Evolutionary conservation across 768 basidiomycete species (phyloP), one percentile per base, ranked within the genome.

Genomic region (Amanita pallidorosea): DNA sequence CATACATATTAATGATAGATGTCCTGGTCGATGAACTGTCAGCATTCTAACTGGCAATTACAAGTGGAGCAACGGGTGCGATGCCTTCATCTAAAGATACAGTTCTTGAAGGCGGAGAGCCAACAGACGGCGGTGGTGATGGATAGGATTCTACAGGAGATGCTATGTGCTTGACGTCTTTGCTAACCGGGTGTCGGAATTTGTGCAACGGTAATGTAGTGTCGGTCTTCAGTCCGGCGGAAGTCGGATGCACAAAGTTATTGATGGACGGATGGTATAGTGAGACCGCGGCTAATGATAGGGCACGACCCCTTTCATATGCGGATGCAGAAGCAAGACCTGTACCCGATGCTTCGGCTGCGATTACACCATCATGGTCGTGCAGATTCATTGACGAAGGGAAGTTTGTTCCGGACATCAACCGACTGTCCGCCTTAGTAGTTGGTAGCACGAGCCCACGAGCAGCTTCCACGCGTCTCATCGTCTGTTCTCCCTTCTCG

Each of bases 401-500:
- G 5, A 66, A 67, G 22, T 71, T 67, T 9, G 65, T 65, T 22
- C 70, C 75, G 8, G 60, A 63, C 65, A 79, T 65, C 47, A 84
- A 61, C 34, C 69, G 65, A 15, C 73, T 69, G 47, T 90, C 88
- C 52, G 64, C 70, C 57, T 78, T 78, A 17, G 83, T 84, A 20
- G 70, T 77, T 0, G 89, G 89, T 22, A 92, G 69, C 64, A 79
- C 71, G 60, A 87, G 62, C 31, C 83, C 81, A 48, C 79, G 72
- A 33, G 77, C 75, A 2, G 84, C 86, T 58, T 88, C 85, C 15
- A 89, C 79, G 50, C 86, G 70, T 52, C 85, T 72, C 71, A 91
- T 76, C 68, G 83, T 85, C 64, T 85, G 86, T 73, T 99, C 96
- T 29, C 95, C 95, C 59, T 79, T 81, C 61, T 90, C 93, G 9